Evolutionary conservation across 1,284 basidiomycete species (phyloP).

Genomic region (Cryptococcus sp.): DNA sequence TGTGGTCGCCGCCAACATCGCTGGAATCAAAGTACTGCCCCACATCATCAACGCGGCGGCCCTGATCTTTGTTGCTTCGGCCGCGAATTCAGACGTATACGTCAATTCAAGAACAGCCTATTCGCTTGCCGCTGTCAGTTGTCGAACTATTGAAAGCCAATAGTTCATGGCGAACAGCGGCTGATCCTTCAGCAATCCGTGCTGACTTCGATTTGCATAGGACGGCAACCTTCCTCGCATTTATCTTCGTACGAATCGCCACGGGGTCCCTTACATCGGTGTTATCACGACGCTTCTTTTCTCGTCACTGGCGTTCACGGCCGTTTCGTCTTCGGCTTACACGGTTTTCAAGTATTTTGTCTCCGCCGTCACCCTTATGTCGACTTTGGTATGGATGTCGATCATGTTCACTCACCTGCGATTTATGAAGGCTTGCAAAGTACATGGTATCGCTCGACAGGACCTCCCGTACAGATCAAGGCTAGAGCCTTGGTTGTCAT

Average conservation of each 20-base stretch:
- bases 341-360: conserved; percentile 25
- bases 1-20: conserved; percentile 38
- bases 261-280: conserved; percentile 7
- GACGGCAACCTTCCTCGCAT: conserved; percentile 9
- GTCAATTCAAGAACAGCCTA: conserved; percentile 19
- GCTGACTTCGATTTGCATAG: background rate
- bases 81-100: conserved; percentile 23
- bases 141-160: background rate
- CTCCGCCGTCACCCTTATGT: conserved; percentile 20
- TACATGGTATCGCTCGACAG: conserved; percentile 8
- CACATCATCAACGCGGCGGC: conserved; percentile 80
- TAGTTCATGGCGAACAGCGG: too few relatives aligned
- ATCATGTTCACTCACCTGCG: conserved; percentile 15
- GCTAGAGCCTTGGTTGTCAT: conserved; percentile 9
- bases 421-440: conserved; percentile 10
- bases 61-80: conserved; percentile 58
- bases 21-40: conserved; percentile 71
- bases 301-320: conserved; percentile 9
- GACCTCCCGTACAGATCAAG: conserved; percentile 7
- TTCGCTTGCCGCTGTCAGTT: conserved; percentile 13
- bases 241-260: conserved; percentile 3
- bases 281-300: conserved; percentile 7
- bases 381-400: conserved; percentile 16
- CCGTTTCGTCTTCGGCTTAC: conserved; percentile 10
- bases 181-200: too few relatives aligned